Percentiles rank a stretch among this genome's conserved stretches.
Conservation (phyloP, 306 rosid genomes). For the Vicia villosa region DNA sequence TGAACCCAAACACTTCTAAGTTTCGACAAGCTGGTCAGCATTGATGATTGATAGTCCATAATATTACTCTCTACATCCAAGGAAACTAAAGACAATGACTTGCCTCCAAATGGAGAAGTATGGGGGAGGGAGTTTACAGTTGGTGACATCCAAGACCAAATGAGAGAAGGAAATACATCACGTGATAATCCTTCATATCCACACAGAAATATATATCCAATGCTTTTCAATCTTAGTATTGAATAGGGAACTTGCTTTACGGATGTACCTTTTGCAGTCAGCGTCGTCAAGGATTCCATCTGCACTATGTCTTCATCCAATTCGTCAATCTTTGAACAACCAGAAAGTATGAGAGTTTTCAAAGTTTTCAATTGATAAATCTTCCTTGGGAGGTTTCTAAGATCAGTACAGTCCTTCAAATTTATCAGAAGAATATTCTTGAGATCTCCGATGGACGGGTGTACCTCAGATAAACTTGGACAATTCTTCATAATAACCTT, state of each 20-base stretch:
- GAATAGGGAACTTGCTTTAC: no score
- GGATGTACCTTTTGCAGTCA: not conserved
- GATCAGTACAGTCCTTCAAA: conserved; percentile 26
- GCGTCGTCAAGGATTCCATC: not conserved
- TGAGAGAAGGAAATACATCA: conserved; percentile 18
- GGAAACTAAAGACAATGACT: conserved; percentile 1
- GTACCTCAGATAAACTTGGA: conserved; percentile 15
- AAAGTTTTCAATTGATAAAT: not conserved
- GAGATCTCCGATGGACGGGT: conserved; percentile 31
- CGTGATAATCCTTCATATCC: not conserved
- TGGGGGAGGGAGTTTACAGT: not conserved
- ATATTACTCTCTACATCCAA: not conserved
- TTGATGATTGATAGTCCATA: not conserved
- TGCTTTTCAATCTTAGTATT: not conserved
- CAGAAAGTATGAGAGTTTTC: not conserved
- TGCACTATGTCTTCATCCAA: not conserved
- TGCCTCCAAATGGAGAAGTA: not conserved
- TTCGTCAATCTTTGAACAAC: not conserved
- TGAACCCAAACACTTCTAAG: conserved; percentile 14
- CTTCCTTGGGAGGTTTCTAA: not conserved
- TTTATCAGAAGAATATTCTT: not conserved
- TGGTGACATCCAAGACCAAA: conserved; percentile 42
- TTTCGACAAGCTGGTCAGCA: not conserved
- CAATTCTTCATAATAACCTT: not conserved
- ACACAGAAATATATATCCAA: not conserved